Percentiles rank a stretch among this genome's conserved stretches.
Conservation (phyloP, 73 alveolate species). For the Paramecium primaurelia region DNA sequence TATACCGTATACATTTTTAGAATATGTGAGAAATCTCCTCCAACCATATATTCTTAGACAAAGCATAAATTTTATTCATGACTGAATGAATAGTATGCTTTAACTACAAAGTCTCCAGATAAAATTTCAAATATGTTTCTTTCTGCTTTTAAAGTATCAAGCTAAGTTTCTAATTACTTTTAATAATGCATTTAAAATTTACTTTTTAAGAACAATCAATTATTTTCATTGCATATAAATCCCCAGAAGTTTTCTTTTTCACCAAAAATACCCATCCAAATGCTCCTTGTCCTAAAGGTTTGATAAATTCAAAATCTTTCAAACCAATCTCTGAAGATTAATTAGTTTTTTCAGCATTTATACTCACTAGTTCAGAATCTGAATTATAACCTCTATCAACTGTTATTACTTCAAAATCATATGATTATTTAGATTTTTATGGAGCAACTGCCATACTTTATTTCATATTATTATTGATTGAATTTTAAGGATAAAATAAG, state of each 20-base stretch:
- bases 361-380: conserved; percentile 53
- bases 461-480: neutral
- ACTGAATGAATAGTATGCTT: conserved; percentile 51
- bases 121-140: conserved; percentile 52
- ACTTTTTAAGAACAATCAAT: conserved; percentile 63
- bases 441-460: neutral
- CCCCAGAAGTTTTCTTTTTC: conserved; percentile 71
- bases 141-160: conserved; percentile 56
- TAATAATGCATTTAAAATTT: neutral
- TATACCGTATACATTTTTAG: conserved; percentile 43
- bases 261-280: conserved; percentile 89
- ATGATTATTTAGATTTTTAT: neutral
- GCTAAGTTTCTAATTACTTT: neutral
- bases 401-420: neutral
- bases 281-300: conserved; percentile 87
- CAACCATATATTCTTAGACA: conserved; percentile 58
- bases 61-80: conserved; percentile 54
- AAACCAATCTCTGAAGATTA: conserved; percentile 4
- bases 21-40: conserved; percentile 58
- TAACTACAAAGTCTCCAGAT: conserved; percentile 57
- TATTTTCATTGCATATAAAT: conserved; percentile 92
- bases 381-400: conserved; percentile 35
- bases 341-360: conserved; percentile 31
- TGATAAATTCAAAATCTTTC: conserved; percentile 75
- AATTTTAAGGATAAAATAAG: neutral